Evolutionary conservation across 208 protist genomes (phyloP).

Genomic region (Lotmaria passim): DNA sequence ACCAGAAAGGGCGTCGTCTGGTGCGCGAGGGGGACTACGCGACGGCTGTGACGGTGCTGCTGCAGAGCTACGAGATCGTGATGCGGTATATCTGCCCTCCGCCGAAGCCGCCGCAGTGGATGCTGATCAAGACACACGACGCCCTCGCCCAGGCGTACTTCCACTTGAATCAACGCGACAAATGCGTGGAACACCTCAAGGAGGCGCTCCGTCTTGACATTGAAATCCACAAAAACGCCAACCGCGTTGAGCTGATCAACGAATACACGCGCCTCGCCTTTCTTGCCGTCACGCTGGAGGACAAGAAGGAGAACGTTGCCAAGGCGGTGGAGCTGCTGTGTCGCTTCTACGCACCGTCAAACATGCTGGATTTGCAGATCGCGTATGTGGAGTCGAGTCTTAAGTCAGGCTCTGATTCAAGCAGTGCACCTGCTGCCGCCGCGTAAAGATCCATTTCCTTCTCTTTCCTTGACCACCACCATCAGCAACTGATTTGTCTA

Average conservation of each 20-base stretch:
- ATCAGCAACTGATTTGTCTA: background rate
- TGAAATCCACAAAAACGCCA: constrained; percentile 59
- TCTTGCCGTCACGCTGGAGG: constrained; percentile 36
- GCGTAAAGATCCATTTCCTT: background rate
- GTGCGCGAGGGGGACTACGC: constrained; percentile 78
- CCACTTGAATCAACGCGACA: constrained; percentile 60
- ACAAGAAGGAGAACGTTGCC: constrained; percentile 51
- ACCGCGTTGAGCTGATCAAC: constrained; percentile 66
- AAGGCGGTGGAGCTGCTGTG: constrained; percentile 67
- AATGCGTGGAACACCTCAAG: constrained; percentile 82
- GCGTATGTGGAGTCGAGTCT: constrained; percentile 49
- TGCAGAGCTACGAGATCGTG: constrained; percentile 87
- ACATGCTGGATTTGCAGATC: constrained; percentile 52
- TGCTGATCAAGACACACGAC: constrained; percentile 88
- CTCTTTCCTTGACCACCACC: background rate
- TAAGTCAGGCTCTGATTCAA: constrained; percentile 1
- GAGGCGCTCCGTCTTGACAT: constrained; percentile 58
- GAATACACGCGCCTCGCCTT: constrained; percentile 81
- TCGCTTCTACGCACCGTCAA: constrained; percentile 78
- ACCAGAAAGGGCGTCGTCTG: constrained; percentile 88
- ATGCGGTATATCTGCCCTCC: constrained; percentile 87
- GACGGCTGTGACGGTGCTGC: constrained; percentile 79
- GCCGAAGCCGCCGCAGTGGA: constrained; percentile 76
- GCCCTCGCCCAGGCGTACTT: constrained; percentile 85
- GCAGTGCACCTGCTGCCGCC: background rate